Evolutionary conservation across 2,329 filamentous ascomycete species (phyloP).

Genomic region (Polychaeton citri): DNA sequence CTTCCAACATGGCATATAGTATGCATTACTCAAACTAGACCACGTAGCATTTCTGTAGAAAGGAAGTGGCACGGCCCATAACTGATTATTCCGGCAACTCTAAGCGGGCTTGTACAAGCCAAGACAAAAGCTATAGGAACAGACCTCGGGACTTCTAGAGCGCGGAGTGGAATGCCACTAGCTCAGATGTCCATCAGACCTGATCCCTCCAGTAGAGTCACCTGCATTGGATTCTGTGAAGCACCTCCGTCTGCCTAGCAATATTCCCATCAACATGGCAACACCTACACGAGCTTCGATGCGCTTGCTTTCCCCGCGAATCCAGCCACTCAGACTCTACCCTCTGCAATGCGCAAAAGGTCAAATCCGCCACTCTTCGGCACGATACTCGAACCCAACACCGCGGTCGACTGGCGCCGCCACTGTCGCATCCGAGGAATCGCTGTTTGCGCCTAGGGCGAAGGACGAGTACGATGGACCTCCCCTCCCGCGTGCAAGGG

Average conservation of each 20-base stretch:
- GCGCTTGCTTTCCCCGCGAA: constrained; percentile 7
- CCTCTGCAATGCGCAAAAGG: not conserved
- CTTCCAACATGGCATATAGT: no score
- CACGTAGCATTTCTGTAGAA: no score
- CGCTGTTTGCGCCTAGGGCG: constrained; percentile 2
- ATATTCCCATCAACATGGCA: not conserved
- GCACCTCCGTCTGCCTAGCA: no score
- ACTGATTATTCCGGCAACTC: no score
- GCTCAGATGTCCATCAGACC: not conserved
- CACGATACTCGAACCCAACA: constrained; percentile 22
- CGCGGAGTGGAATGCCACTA: no score
- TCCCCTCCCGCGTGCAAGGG: constrained; percentile 1
- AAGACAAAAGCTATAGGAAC: no score
- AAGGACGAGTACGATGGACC: not conserved
- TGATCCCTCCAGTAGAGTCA: not conserved
- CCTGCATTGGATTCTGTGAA: no score
- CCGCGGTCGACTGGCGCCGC: constrained; percentile 14
- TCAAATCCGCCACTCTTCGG: constrained; percentile 15
- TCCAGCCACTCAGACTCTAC: constrained; percentile 2
- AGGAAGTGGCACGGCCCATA: no score
- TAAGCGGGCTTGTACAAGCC: no score
- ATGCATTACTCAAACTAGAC: no score
- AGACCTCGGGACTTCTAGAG: no score
- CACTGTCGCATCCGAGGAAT: constrained; percentile 6
- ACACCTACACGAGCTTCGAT: constrained; percentile 4